Evolutionary conservation across 169 alveolate species (phyloP), one percentile per base, ranked within the genome.

Genomic region (Neospora caninum): DNA sequence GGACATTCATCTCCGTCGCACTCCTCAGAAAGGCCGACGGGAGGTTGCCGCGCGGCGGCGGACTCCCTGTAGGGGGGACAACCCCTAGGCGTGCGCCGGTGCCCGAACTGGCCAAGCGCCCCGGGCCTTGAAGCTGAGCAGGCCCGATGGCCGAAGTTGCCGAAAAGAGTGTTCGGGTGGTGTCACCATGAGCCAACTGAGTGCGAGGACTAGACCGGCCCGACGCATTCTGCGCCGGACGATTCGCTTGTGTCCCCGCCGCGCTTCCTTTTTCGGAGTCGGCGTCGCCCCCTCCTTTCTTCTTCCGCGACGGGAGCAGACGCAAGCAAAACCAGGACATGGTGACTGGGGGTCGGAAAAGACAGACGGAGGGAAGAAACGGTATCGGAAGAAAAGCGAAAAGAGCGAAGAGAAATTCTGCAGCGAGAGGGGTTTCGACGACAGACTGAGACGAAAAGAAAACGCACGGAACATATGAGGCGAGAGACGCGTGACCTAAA

Each of bases 251-350:
- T 13, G 73, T 22, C 73, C n/a, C 73, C 73, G 73, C 73, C n/a
- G n/a, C 73, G 73, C 7, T 64, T n/a, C n/a, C n/a, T 18, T 53
- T 53, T 18, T 53, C 64, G 18, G 64, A 53, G 27, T 53, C 18
- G 64, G 64, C 83, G 39, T 70, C 83, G 18, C 25, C 83, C 42
- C 39, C 42, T 7, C 83, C 42, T n/a, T 70, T 78, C 42, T 78
- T 78, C 86, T n/a, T 78, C 18, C 86, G 86, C 39, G 86, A 78
- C 29, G 42, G n/a, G 43, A 2, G 45, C 22, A 78, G 86, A 78
- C 45, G 39, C 43, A 78, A n/a, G 42, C 86, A 78, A 78, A 78
- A 78, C 43, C 86, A 78, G 18, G 86, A 78, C 86, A 78, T 78
- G 22, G 86, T n/a, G 39, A 16, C 73, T 27, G n/a, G 31, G n/a